Conservation (phyloP, 495 filamentous ascomycete genomes). For the Bacidia gigantensis region DNA sequence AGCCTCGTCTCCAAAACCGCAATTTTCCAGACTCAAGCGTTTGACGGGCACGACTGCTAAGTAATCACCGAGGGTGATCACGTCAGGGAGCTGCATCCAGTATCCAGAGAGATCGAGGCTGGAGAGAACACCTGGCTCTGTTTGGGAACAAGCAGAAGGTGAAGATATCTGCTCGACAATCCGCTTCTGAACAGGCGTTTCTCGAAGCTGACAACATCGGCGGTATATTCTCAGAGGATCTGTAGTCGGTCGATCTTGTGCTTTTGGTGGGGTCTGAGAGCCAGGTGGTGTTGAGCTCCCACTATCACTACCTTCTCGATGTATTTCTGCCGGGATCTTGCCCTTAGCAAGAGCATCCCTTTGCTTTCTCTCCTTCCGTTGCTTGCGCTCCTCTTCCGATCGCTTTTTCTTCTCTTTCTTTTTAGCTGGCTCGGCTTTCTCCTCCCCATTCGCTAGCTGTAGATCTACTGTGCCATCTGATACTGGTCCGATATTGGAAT, state of each 20-base stretch:
- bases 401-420: constrained; percentile 90
- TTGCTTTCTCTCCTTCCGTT: constrained; percentile 70
- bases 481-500: constrained; percentile 16
- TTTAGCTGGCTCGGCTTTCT: constrained; percentile 37
- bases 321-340: constrained; percentile 62
- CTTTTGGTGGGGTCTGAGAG: constrained; percentile 29
- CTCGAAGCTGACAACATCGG: constrained; percentile 83
- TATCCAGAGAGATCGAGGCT: constrained; percentile 75
- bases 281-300: constrained; percentile 29
- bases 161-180: constrained; percentile 77
- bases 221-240: constrained; percentile 89
- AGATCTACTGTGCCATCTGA: neutral
- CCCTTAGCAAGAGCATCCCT: constrained; percentile 72
- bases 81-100: constrained; percentile 65
- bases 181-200: constrained; percentile 77
- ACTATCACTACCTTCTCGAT: constrained; percentile 40
- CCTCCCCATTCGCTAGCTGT: constrained; percentile 20
- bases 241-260: constrained; percentile 63
- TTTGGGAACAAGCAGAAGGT: constrained; percentile 42
- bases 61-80: constrained; percentile 81
- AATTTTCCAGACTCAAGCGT: constrained; percentile 72
- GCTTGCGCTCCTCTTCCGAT: constrained; percentile 75
- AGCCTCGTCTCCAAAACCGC: constrained; percentile 72
- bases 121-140: constrained; percentile 56
- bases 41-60: constrained; percentile 84